Evolutionary conservation across 345 rosid genomes (phyloP).

Genomic region (Melaleuca alternifolia): DNA sequence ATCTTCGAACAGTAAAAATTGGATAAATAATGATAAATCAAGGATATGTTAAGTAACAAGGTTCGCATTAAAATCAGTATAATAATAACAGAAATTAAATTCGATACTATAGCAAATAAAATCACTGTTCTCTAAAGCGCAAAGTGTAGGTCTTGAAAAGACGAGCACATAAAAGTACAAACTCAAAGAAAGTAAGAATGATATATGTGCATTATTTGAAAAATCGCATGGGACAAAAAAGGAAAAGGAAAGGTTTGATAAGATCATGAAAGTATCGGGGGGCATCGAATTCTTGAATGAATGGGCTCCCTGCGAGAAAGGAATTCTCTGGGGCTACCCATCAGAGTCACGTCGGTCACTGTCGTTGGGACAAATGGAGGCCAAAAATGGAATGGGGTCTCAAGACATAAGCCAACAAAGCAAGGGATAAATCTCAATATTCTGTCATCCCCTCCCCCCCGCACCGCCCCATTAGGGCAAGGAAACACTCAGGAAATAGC

Average conservation of each 20-base stretch:
- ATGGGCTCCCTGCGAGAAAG: not conserved
- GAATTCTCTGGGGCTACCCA: not conserved
- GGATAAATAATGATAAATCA: not conserved
- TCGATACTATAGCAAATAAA: not conserved
- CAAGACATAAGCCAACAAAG: not conserved
- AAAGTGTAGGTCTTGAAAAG: not conserved
- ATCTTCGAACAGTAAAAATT: not conserved
- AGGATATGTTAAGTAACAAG: not conserved
- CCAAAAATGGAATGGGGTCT: not conserved
- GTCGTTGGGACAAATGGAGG: not conserved
- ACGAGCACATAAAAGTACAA: not conserved
- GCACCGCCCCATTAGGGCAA: not conserved
- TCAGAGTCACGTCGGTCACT: not conserved
- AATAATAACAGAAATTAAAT: fast-evolving
- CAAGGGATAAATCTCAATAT: not conserved
- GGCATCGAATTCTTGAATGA: not conserved
- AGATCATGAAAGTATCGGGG: not conserved
- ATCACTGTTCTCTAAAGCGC: not conserved
- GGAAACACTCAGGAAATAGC: not conserved
- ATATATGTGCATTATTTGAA: not conserved
- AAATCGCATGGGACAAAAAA: not conserved
- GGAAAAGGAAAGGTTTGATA: not conserved
- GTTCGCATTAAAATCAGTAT: not conserved
- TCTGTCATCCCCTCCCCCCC: not conserved
- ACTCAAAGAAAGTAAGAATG: not conserved